Conservation (phyloP, 768 basidiomycete genomes). For the Tulasnella sp. region DNA sequence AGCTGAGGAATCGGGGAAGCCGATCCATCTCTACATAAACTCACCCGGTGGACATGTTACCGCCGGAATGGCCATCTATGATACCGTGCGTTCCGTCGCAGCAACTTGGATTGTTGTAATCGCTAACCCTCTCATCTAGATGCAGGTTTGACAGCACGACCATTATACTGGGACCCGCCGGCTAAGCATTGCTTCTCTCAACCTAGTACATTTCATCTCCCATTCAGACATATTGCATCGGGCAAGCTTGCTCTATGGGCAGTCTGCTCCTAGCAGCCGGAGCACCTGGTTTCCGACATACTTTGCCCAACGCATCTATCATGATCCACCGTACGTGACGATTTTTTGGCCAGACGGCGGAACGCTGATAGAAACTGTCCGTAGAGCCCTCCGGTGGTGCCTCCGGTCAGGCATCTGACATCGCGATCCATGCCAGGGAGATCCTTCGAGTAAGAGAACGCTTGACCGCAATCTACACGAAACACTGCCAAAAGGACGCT, state of each 20-base stretch:
- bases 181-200: slow-evolving; percentile 7
- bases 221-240: slow-evolving; percentile 93
- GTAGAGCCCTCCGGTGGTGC: slow-evolving; percentile 94
- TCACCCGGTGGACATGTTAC: slow-evolving; percentile 95
- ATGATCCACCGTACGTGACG: slow-evolving; percentile 93
- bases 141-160: slow-evolving; percentile 45
- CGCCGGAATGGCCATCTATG: slow-evolving; percentile 92
- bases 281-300: slow-evolving; percentile 82
- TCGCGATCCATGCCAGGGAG: slow-evolving; percentile 95
- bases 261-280: slow-evolving; percentile 84
- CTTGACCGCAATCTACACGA: slow-evolving; percentile 80
- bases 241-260: slow-evolving; percentile 94
- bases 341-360: not conserved
- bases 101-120: not conserved
- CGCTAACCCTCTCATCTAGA: slow-evolving; percentile 30
- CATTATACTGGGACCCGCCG: not conserved
- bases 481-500: slow-evolving; percentile 51
- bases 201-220: slow-evolving; percentile 81
- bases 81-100: slow-evolving; percentile 53
- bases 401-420: slow-evolving; percentile 90
- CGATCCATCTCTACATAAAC: slow-evolving; percentile 95
- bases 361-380: slow-evolving; percentile 2
- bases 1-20: slow-evolving; percentile 87
- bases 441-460: slow-evolving; percentile 79
- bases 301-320: slow-evolving; percentile 85